Evolutionary conservation across 129 eudicot species (phyloP).

Genomic region (Pulicaria dysenterica): DNA sequence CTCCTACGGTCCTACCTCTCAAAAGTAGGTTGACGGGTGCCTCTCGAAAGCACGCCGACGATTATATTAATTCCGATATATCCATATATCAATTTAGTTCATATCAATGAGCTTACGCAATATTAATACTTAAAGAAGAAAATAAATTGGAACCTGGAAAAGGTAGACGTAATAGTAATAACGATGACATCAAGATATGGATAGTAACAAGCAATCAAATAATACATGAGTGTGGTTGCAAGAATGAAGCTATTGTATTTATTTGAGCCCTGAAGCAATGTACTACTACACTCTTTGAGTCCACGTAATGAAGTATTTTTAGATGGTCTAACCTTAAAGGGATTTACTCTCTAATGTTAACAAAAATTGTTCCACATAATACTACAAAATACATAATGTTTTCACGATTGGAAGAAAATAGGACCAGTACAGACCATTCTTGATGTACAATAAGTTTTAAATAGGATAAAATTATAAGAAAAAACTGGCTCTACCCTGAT

Average conservation of each 20-base stretch:
- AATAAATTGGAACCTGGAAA: background rate
- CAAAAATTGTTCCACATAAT: background rate
- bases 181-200: background rate
- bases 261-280: background rate
- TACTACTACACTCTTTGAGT: background rate
- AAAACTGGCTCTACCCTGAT: slow-evolving; percentile 3
- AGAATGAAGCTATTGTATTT: background rate
- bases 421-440: background rate
- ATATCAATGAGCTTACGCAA: slow-evolving; percentile 27
- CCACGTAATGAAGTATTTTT: too few relatives aligned
- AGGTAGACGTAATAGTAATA: background rate
- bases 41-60: too few relatives aligned
- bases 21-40: too few relatives aligned
- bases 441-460: background rate
- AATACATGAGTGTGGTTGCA: background rate
- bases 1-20: too few relatives aligned
- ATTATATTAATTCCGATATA: too few relatives aligned
- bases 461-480: background rate
- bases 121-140: slow-evolving; percentile 8
- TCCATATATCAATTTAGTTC: too few relatives aligned
- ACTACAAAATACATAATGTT: background rate
- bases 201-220: slow-evolving; percentile 18
- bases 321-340: too few relatives aligned
- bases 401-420: slow-evolving; percentile 2
- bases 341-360: too few relatives aligned